Base-by-base conservation (phyloP, 306 rosid species). In the Acacia melanoxylon region DNA sequence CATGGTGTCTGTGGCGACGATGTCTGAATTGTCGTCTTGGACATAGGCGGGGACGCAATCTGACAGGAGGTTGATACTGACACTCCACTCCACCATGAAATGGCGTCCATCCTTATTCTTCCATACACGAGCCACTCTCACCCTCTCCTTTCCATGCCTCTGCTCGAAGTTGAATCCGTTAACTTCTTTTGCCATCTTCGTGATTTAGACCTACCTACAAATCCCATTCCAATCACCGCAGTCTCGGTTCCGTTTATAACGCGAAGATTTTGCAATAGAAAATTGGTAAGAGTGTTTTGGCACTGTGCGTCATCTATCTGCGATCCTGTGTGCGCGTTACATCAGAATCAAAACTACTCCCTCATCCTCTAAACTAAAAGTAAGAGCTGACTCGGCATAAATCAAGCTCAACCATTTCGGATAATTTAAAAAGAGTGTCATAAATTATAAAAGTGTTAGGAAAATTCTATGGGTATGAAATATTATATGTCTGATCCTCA, bases 1-100 rank as follows among this genome's bases (percentile, higher is more conserved):
- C 91, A 95, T 92, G 78, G 98, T 92, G 40, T 93, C 97, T 35
- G 99, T 95, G 44, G 98, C 98, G 75, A 95, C 99, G 82, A 93
- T 86, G 37, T 95, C 96, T 2, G 97, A 88, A 69, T 92, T 93
- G 72, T 93, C 96, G 44, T 85, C 96, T 35, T 85, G 80, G 46
- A 86, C 58, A n/a, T 95, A 93, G 5, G 99, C 85, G 4, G 86
- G 58, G 63, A 85, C 24, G 81, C 97, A 95, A 88, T 93, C 93
- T 56, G 99, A 93, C 83, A 92, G 81, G 31, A 95, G 96, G 66
- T 68, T 89, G 84, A 95, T 84, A 65, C 87, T 77, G 61, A 95
- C 96, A 74, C 79, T 92, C 99, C 99, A 95, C 72, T 95, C 99
- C 13, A 91, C 98, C 24, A 95, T 27, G 77, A 85, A 88, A 45